Base-by-base conservation (phyloP, 2,329 filamentous ascomycete genomes). In the Aspergillus glaucus region DNA sequence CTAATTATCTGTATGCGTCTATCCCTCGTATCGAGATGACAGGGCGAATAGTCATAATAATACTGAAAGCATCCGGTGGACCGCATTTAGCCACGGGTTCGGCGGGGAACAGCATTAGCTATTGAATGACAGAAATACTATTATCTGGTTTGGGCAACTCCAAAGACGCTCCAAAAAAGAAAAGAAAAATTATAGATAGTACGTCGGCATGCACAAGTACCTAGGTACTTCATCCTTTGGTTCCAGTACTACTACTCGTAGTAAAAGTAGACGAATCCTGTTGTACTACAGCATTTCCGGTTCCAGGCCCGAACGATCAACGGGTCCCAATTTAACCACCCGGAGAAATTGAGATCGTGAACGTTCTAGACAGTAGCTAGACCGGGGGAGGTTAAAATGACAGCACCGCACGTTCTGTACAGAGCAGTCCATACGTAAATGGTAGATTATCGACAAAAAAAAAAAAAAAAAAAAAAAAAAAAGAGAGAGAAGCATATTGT, bases 301-400 rank as follows among this genome's bases (percentile, higher is more conserved):
- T 47, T 55, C 52, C 46, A 55, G 50, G 49, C 21, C 52, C 50
- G 47, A 53, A 42, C 44, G 54, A 56, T 56, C 52, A 53, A 51
- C 54, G 45, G 40, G 30, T 17, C 39, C 46, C 49, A 56, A 53
- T 51, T 55, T 52, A 46, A 44, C 47, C 41, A 43, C 37, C 15
- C 37, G 37, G 37, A 21, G 37, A 40, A 22, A 40, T 21, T 40
- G 37, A 40, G 37, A 40, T 40, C 37, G 37, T 40, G 37, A 22
- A 21, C 37, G 37, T 17, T 40, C 37, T 40, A 40, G 37, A 40
- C 37, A 40, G 10, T 15, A 17, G 15, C n/a, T 36, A 15, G 34
- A 17, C 34, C 8, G 34, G 32, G 32, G 32, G 34, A 36, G 34
- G 34, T 36, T 36, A 36, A 17, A 36, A 17, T 36, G 34, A 36